A percentile compares a stretch with the other conserved stretches of the same genome.
These are phyloP conservation scores for Cadophora luteo-olivacea DNA, from an alignment of 2,329 filamentous ascomycete genomes.

Conservation along the genomic window DNA sequence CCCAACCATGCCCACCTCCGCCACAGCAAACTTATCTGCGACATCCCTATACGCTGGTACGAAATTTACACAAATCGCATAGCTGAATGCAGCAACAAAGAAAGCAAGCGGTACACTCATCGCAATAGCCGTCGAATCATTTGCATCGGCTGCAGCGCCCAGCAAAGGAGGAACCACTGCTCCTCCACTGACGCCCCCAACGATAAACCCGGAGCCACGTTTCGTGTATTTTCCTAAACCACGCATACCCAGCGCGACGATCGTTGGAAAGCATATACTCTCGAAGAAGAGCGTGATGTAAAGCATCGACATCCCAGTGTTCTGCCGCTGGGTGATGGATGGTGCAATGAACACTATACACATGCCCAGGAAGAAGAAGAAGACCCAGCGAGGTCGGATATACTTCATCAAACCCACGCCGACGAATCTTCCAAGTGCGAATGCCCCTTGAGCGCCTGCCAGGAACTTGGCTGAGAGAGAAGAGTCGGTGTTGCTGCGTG, in stretches of 20 bases:
- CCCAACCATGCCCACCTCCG: slow-evolving; percentile 26
- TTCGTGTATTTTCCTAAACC: slow-evolving; percentile 59
- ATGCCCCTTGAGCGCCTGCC: slow-evolving; percentile 60
- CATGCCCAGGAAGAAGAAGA: slow-evolving; percentile 54
- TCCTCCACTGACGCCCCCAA: slow-evolving; percentile 56
- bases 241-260: slow-evolving; percentile 58
- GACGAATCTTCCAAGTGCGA: slow-evolving; percentile 59
- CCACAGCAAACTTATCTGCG: slow-evolving; percentile 32
- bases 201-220: slow-evolving; percentile 54
- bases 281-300: slow-evolving; percentile 59
- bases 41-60: slow-evolving; percentile 36
- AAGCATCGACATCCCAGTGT: slow-evolving; percentile 57
- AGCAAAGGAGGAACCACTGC: slow-evolving; percentile 55
- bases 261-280: slow-evolving; percentile 59
- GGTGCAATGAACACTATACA: slow-evolving; percentile 57
- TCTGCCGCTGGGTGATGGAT: slow-evolving; percentile 54
- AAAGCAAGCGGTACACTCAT: slow-evolving; percentile 56
- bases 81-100: slow-evolving; percentile 54
- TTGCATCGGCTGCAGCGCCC: slow-evolving; percentile 48
- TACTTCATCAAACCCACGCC: slow-evolving; percentile 58
- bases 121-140: slow-evolving; percentile 28
- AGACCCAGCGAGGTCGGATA: slow-evolving; percentile 56
- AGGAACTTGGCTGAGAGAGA: slow-evolving; percentile 54
- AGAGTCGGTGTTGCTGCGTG: slow-evolving; percentile 44
- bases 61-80: slow-evolving; percentile 51